phyloP scores from a whole-genome alignment of 2,329 filamentous ascomycete genomes.

The Gaeumannomyces sp. region DNA sequence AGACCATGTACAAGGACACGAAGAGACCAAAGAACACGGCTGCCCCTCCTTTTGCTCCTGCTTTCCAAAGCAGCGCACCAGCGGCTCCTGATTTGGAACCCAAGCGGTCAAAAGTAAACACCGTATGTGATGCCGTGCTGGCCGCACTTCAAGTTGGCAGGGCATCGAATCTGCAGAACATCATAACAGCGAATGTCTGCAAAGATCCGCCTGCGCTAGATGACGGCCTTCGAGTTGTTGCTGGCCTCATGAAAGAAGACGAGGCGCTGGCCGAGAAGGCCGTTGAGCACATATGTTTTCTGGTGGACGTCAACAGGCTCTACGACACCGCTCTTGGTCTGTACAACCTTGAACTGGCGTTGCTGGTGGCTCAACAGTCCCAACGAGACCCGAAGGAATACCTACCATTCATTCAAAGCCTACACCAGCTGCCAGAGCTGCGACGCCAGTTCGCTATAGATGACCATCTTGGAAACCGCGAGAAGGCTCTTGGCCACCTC shows the following conservation, averaged over 20 bases:
- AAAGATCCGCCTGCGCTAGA: slow-evolving; percentile 87
- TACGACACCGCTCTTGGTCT: slow-evolving; percentile 87
- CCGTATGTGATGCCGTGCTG: slow-evolving; percentile 80
- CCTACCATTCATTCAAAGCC: slow-evolving; percentile 82
- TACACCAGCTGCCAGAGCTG: slow-evolving; percentile 66
- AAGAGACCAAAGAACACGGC: slow-evolving; percentile 35
- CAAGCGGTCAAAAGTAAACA: slow-evolving; percentile 65
- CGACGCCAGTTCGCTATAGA: slow-evolving; percentile 81
- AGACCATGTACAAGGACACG: slow-evolving; percentile 91
- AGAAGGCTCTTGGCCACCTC: slow-evolving; percentile 73
- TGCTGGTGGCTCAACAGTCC: slow-evolving; percentile 90
- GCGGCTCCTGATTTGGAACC: slow-evolving; percentile 1
- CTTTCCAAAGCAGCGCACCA: not conserved
- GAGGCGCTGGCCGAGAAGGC: slow-evolving; percentile 68
- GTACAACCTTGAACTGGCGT: slow-evolving; percentile 83
- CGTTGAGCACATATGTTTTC: slow-evolving; percentile 94
- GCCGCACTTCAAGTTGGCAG: slow-evolving; percentile 56
- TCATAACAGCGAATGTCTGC: slow-evolving; percentile 91
- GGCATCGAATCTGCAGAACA: slow-evolving; percentile 68
- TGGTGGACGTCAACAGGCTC: slow-evolving; percentile 85
- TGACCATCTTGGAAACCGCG: slow-evolving; percentile 70
- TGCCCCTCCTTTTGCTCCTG: not conserved
- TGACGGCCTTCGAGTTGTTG: slow-evolving; percentile 73
- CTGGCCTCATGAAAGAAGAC: slow-evolving; percentile 63
- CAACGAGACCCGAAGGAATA: slow-evolving; percentile 96